Evolutionary conservation across 129 eudicot species (phyloP), one percentile per base, ranked within the genome.

Genomic region (sunflower (Helianthus annuus)): DNA sequence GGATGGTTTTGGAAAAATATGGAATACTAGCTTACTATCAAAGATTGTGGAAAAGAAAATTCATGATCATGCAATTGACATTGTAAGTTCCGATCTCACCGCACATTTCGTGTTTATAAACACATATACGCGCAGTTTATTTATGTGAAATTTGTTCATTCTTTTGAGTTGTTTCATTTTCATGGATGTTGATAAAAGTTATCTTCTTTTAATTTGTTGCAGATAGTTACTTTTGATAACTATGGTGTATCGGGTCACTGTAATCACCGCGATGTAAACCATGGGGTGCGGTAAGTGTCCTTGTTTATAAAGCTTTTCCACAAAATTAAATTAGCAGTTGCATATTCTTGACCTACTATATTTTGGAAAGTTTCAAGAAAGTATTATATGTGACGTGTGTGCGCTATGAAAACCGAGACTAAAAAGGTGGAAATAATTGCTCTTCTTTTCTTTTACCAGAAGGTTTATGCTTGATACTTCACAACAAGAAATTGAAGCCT

Each of bases 241-340:
- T 84, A 87, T 71, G 98, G 98, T 45, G 92, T 93, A 67, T 93
- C 98, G 11, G 96, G 97, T 53, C 98, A 93, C 67, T 87, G 97
- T 78, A 93, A 93, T 81, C 98, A 93, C 67, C 70, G 96, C 36
- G 97, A 93, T 66, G 86, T 89, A 16, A 76, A 87, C 70, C 85
- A 45, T 48, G 98, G 98, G 32, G 88, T 93, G 68, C 81, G 80
- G 98, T 93, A 74, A 82, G 87, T 73, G 64, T 10, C 24, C 38
- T 60, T 15, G 32, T 49, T 69, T 78, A 8, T 69, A 10, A 55
- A 39, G 13, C 17, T 66, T 67, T 48, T 39, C 13, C 53, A 32
- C 52, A 13, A 34, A 36, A n/a, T 59, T 59, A 19, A 68, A 19
- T 32, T 7, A 17, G 53, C 36, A 44, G 46, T 52, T 17, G 8